Evolutionary conservation across 495 filamentous ascomycete genomes (phyloP), one percentile per base, ranked within the genome.

Genomic region (Aspergillus affinis): DNA sequence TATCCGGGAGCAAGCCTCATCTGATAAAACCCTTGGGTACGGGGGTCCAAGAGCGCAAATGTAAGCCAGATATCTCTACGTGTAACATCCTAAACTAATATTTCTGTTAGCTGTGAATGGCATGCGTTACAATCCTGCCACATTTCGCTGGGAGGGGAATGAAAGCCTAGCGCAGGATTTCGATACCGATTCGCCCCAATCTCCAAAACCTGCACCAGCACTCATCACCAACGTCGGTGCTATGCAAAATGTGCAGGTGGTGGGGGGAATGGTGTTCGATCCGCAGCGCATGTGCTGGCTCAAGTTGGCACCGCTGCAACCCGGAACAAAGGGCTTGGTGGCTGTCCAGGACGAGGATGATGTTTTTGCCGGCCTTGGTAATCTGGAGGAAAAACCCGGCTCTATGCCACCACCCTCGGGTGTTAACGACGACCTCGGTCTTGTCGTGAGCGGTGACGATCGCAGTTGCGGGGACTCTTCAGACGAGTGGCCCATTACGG

Each of bases 211-310:
- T 10, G 88, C 91, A 2, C 94, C 93, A 0, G 92, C 92, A n/a
- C 83, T 98, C 13, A 98, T 98, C 68, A 90, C 90, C 56, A 94
- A 96, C 67, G 87, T 94, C 61, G 86, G 88, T 53, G 75, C 86
- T 4, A 73, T 74, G 64, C 79, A 86, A 47, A 92, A 90, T 60
- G 89, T 96, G 13, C 93, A 97, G 75, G 88, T 96, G 27, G 91
- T 95, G 58, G 88, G 91, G 21, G 90, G 89, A 63, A 98, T 98
- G 94, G 87, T 98, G 23, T 98, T 98, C 72, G 94, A 98, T 73
- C 95, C 95, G 7, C 86, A 88, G 55, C 90, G 89, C 55, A 98
- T 97, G 93, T 91, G 90, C 71, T 97, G 93, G 93, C 81, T 96
- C 30, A 94, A 92, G 69, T 76, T 90, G 26, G 82, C 76, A 3